Conservation (phyloP, 129 eudicot species). For the Cynara cardunculus region DNA sequence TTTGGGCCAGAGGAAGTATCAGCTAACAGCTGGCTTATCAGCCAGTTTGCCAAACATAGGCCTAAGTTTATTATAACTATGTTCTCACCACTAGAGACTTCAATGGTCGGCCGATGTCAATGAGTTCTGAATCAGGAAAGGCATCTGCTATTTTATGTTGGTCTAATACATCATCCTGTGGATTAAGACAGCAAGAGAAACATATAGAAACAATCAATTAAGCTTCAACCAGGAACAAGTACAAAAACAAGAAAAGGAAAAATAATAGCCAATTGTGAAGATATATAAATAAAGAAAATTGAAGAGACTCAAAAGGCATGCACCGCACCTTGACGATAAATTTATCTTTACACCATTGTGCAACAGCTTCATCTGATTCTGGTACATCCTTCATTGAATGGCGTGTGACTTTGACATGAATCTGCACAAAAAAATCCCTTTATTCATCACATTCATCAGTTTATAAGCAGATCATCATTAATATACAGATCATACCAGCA, state of each 20-base stretch:
- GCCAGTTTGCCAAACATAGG: not conserved
- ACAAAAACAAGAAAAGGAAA: not conserved
- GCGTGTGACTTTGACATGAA: slow-evolving; percentile 79
- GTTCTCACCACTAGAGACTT: slow-evolving; percentile 76
- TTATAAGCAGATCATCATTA: not conserved
- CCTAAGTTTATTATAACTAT: not conserved
- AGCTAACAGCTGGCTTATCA: too few relatives aligned
- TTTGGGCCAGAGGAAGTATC: too few relatives aligned
- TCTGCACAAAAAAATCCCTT: slow-evolving; percentile 35
- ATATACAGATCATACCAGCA: not conserved
- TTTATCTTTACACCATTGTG: slow-evolving; percentile 92
- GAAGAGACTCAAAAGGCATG: not conserved
- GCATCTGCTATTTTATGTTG: slow-evolving; percentile 56
- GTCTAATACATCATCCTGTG: slow-evolving; percentile 78
- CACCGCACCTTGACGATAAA: slow-evolving; percentile 88
- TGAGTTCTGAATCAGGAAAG: slow-evolving; percentile 52
- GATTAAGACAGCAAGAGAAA: slow-evolving; percentile 4
- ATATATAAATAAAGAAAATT: not conserved
- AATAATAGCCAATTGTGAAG: not conserved
- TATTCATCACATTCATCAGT: not conserved
- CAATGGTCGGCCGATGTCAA: slow-evolving; percentile 62
- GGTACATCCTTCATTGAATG: slow-evolving; percentile 92
- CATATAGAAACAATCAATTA: not conserved
- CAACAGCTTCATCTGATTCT: slow-evolving; percentile 77
- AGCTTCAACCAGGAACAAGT: not conserved